phyloP scores from a whole-genome alignment of 441 rosid genomes.

The Gossypium davidsonii region DNA sequence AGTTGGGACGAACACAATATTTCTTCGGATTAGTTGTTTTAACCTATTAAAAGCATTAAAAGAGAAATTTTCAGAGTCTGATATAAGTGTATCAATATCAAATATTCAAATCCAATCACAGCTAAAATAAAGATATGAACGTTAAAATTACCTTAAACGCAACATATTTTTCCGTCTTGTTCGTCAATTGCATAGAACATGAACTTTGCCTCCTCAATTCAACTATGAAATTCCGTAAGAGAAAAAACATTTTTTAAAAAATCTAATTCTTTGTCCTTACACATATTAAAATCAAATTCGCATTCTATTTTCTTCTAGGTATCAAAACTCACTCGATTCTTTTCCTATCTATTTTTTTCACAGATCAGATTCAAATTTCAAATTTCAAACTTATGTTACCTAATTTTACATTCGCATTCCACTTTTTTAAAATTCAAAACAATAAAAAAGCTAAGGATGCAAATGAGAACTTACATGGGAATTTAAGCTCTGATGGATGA shows the following conservation, averaged over 20 bases:
- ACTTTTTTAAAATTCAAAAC: conserved; percentile 4
- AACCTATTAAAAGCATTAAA: conserved; percentile 35
- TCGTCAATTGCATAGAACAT: conserved; percentile 59
- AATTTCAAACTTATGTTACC: neutral
- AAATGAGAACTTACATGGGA: conserved; percentile 46
- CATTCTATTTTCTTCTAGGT: neutral
- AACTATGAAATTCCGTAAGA: conserved; percentile 34
- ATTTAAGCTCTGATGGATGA: conserved; percentile 65
- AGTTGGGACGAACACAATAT: conserved; percentile 77
- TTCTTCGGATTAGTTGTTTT: conserved; percentile 84
- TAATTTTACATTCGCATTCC: neutral
- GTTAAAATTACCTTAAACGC: conserved; percentile 62
- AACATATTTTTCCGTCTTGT: conserved; percentile 61
- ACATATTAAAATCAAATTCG: neutral
- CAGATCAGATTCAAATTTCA: neutral
- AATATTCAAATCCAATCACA: conserved; percentile 11
- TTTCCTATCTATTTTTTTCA: neutral
- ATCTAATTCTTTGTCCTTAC: neutral
- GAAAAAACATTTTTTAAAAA: neutral
- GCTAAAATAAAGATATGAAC: neutral
- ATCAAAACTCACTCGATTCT: neutral
- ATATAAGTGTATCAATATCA: conserved; percentile 1
- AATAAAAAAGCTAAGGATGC: conserved; percentile 6
- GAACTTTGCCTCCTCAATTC: conserved; percentile 82
- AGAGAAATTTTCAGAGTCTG: neutral